These are phyloP conservation scores for Alternaria ventricosa DNA, from an alignment of 2,329 filamentous ascomycete genomes.

Conservation along the genomic window DNA sequence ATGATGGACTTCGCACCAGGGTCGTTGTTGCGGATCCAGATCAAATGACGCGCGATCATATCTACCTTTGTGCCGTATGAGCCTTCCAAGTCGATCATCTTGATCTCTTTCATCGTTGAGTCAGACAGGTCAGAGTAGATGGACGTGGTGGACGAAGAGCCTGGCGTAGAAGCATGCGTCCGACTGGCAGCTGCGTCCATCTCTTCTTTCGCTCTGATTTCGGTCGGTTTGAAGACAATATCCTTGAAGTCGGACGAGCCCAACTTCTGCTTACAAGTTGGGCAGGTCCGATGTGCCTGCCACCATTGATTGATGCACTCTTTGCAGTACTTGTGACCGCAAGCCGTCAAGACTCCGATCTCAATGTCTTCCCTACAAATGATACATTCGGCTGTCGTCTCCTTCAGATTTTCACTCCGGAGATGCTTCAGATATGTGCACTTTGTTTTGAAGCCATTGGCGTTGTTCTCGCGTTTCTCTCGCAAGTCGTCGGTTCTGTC, in stretches of 20 bases:
- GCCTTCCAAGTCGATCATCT: conserved; percentile 73
- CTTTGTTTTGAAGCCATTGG: conserved; percentile 73
- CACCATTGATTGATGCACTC: conserved; percentile 86
- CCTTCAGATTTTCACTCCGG: conserved; percentile 66
- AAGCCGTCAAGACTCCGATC: conserved; percentile 81
- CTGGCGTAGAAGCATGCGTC: conserved; percentile 35
- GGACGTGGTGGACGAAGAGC: conserved; percentile 38
- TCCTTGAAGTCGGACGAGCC: conserved; percentile 75
- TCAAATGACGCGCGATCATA: conserved; percentile 71
- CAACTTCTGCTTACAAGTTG: conserved; percentile 79
- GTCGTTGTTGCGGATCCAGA: conserved; percentile 85
- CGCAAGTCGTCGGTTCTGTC: conserved; percentile 55
- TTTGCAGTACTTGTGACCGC: conserved; percentile 87
- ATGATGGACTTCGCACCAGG: conserved; percentile 89
- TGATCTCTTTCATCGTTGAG: conserved; percentile 77
- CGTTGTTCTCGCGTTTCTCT: conserved; percentile 60
- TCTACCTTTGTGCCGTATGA: conserved; percentile 93
- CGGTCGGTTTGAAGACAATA: conserved; percentile 80
- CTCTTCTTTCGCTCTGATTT: conserved; percentile 71
- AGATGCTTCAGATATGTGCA: conserved; percentile 74
- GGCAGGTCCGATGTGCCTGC: conserved; percentile 75
- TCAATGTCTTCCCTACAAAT: conserved; percentile 84
- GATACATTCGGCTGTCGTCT: conserved; percentile 70
- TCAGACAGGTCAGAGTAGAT: conserved; percentile 83
- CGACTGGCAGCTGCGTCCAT: conserved; percentile 35